phyloP scores from a whole-genome alignment of 192 early-diverging fungal species.

The Coemansia sp. region DNA sequence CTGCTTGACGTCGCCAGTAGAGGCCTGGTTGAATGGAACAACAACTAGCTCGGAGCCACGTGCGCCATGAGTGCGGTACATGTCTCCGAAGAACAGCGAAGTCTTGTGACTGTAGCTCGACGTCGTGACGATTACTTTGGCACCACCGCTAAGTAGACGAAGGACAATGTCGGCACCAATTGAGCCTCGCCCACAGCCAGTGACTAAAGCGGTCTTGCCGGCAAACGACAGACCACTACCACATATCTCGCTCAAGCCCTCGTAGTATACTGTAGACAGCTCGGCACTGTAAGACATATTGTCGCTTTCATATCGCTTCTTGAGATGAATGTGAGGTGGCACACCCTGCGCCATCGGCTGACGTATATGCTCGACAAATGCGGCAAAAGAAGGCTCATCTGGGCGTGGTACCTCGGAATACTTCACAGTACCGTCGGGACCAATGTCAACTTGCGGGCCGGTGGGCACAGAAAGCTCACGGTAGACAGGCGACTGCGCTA shows the following conservation, averaged over 20 bases:
- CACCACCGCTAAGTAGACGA: constrained; percentile 85
- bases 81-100: constrained; percentile 82
- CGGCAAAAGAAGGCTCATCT: constrained; percentile 74
- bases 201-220: constrained; percentile 80
- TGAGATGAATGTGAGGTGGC: constrained; percentile 24
- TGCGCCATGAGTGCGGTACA: constrained; percentile 89
- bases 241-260: constrained; percentile 71
- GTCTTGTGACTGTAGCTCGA: constrained; percentile 78
- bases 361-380: constrained; percentile 82
- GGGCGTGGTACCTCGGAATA: constrained; percentile 81
- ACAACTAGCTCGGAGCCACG: constrained; percentile 82
- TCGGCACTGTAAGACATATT: constrained; percentile 68
- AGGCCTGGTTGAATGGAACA: constrained; percentile 94
- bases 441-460: constrained; percentile 74
- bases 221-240: constrained; percentile 81
- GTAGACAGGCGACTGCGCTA: constrained; percentile 74
- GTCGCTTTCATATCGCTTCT: neutral
- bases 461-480: constrained; percentile 83
- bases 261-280: constrained; percentile 74
- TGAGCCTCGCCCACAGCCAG: constrained; percentile 86
- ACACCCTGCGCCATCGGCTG: constrained; percentile 55
- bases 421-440: constrained; percentile 70
- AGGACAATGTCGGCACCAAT: constrained; percentile 89
- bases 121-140: constrained; percentile 87
- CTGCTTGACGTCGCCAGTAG: constrained; percentile 74